A percentile compares a stretch with the other conserved stretches of the same genome.
phyloP scores from a whole-genome alignment of 1,139 yeast genomes.

The Trichomonascaceae sp. region DNA sequence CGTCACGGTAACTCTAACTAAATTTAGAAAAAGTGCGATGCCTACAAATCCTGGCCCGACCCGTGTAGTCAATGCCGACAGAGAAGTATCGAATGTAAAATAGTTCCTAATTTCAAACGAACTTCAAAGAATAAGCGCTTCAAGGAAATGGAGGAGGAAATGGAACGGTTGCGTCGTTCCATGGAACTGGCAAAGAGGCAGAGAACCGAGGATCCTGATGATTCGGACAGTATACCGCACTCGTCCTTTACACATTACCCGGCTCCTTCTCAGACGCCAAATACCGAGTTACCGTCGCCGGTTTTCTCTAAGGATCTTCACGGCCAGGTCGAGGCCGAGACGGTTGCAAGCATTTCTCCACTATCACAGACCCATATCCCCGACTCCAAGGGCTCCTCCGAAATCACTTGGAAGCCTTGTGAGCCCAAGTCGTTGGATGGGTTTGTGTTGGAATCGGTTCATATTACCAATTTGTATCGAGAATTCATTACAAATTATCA shows the following conservation, averaged over 20 bases:
- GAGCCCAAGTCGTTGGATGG: constrained; percentile 64
- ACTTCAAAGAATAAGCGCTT: constrained; percentile 74
- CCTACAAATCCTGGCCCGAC: constrained; percentile 66
- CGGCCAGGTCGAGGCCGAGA: neutral
- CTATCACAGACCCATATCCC: constrained; percentile 5
- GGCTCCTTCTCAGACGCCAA: constrained; percentile 7
- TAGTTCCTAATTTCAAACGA: constrained; percentile 77
- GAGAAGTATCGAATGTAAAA: constrained; percentile 60
- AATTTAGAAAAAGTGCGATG: constrained; percentile 66
- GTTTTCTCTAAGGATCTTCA: constrained; percentile 9
- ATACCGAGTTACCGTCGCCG: constrained; percentile 18
- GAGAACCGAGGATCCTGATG: constrained; percentile 10
- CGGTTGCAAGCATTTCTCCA: constrained; percentile 2
- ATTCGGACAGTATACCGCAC: constrained; percentile 13
- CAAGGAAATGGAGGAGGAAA: constrained; percentile 78
- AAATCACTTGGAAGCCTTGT: constrained; percentile 34
- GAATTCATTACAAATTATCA: constrained; percentile 76
- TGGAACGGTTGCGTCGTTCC: constrained; percentile 48
- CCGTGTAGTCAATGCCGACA: constrained; percentile 80
- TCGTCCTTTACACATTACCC: constrained; percentile 8
- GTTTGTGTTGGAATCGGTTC: constrained; percentile 52
- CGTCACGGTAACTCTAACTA: neutral
- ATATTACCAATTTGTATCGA: constrained; percentile 56
- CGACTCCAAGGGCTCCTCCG: neutral
- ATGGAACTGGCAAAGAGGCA: neutral